These are phyloP conservation scores for Psidium guajava DNA, from an alignment of 345 rosid species.

Conservation along the genomic window DNA sequence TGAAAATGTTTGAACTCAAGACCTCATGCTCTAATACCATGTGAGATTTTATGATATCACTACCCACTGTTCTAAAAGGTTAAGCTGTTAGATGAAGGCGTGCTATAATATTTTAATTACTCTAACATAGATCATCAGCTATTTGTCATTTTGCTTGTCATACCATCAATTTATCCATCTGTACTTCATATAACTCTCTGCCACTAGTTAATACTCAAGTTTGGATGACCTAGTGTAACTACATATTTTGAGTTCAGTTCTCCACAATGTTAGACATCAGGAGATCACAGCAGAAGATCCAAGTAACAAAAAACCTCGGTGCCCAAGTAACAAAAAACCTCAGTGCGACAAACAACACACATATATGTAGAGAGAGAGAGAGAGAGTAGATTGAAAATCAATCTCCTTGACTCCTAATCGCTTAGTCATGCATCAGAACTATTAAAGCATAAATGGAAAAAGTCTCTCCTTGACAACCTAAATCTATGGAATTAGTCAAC, in stretches of 20 bases:
- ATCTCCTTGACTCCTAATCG: neutral
- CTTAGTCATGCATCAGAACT: neutral
- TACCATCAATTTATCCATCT: neutral
- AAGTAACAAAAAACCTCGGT: neutral
- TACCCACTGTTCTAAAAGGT: no score
- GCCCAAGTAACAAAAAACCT: neutral
- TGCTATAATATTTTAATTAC: no score
- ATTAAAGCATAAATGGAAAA: neutral
- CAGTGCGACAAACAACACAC: neutral
- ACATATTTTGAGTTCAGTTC: neutral
- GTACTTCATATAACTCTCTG: neutral
- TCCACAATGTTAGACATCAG: neutral
- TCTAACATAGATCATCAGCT: neutral
- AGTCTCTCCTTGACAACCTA: neutral
- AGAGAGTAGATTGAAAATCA: neutral
- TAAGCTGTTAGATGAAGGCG: no score
- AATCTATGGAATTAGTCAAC: neutral
- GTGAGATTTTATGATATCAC: no score
- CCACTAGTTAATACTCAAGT: neutral
- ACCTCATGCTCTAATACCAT: no score
- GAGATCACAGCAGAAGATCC: neutral
- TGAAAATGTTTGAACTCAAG: no score
- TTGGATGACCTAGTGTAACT: neutral
- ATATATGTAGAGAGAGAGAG: neutral
- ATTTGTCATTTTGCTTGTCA: neutral